phyloP scores from a whole-genome alignment of 1,284 basidiomycete genomes.

The Ustilago xerochloae region DNA sequence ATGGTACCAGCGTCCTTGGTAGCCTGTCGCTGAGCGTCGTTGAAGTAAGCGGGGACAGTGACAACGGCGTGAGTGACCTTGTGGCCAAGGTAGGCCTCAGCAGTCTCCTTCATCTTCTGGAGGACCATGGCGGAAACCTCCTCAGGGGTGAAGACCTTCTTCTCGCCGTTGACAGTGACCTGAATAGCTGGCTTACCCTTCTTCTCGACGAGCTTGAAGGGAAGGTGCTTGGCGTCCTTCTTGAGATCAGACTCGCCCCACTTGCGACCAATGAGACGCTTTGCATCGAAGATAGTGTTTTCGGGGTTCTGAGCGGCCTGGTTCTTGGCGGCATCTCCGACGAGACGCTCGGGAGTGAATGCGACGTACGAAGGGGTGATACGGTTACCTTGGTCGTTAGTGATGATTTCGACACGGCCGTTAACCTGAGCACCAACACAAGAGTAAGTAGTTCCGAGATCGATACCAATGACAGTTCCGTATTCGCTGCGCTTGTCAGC shows the following conservation, averaged over 20 bases:
- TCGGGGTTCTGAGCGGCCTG: conserved; percentile 79
- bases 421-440: conserved; percentile 83
- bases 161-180: conserved; percentile 61
- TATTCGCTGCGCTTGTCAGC: conserved; percentile 71
- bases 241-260: conserved; percentile 72
- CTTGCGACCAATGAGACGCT: conserved; percentile 84
- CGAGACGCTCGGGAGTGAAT: conserved; percentile 78
- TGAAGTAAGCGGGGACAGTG: conserved; percentile 91
- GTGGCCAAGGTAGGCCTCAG: conserved; percentile 95
- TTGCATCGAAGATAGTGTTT: conserved; percentile 93
- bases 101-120: conserved; percentile 98
- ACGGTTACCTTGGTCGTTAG: conserved; percentile 71
- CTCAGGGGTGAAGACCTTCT: conserved; percentile 74
- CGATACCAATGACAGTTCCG: conserved; percentile 87
- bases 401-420: conserved; percentile 68
- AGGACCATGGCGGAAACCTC: conserved; percentile 95
- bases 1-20: conserved; percentile 99
- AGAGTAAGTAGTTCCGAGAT: conserved; percentile 74
- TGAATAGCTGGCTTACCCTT: conserved; percentile 67
- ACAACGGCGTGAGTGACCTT: conserved; percentile 96
- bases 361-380: conserved; percentile 69
- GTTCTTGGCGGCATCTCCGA: conserved; percentile 75
- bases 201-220: conserved; percentile 71
- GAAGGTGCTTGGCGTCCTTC: conserved; percentile 66
- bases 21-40: conserved; percentile 97